Evolutionary conservation across 306 rosid genomes (phyloP), one percentile per base, ranked within the genome.

Genomic region (Fragaria iinumae): DNA sequence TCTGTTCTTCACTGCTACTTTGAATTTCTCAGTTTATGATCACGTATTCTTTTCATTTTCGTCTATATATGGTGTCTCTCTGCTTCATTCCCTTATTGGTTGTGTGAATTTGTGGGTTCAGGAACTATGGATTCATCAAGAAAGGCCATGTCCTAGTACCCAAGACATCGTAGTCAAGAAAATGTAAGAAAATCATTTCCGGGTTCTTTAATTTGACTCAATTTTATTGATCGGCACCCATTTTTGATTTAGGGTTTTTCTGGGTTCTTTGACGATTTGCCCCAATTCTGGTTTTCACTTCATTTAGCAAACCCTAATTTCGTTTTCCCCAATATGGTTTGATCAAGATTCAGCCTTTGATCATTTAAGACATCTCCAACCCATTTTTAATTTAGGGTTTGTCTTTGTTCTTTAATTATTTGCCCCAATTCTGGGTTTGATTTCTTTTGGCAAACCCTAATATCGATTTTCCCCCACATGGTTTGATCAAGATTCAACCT

Each of bases 21-120:
- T 27, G 3, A 60, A 2, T 60, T 27, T 56, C 0, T 6, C 38
- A 57, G 2, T 57, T n/a, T 52, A 1, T 55, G 27, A 20, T 55
- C n/a, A 5, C 59, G 25, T 2, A 55, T 7, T 2, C 2, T 27
- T 56, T 56, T 56, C 12, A 10, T 8, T 56, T 59, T 57, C 14
- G 32, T 57, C 14, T 23, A 12, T 23, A 4, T 25, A 1, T 25
- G 38, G 23, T 38, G 12, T 69, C 21, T 77, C 47, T 77, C 34
- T 62, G 41, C 59, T 45, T 67, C 32, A 4, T 25, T 60, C 38
- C 13, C 66, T 11, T 13, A 11, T 21, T 12, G 4, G 10, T 25
- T 60, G 38, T 59, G 8, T 18, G 8, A 10, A 25, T n/a, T 82
- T 20, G 81, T 86, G 87, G 84, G 81, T 62, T 23, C 82, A 47